Percentiles rank a stretch among this genome's conserved stretches.
These are phyloP conservation scores for Leccinum aurantiacum DNA, from an alignment of 768 basidiomycete genomes.

Conservation along the genomic window DNA sequence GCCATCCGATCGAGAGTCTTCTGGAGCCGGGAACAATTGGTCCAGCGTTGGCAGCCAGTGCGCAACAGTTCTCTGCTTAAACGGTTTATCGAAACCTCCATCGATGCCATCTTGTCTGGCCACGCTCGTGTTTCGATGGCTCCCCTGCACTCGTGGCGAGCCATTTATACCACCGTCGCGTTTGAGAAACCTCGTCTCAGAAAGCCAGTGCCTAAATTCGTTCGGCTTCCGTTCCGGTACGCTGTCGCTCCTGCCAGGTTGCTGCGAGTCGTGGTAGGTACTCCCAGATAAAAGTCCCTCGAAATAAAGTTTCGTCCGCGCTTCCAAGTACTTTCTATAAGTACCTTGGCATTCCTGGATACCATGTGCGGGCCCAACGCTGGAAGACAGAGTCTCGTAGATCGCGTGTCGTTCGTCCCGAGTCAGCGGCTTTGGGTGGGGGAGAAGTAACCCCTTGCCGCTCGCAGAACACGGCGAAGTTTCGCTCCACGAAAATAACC, in stretches of 20 bases:
- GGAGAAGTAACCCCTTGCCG: slow-evolving; percentile 15
- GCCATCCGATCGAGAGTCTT: slow-evolving; percentile 1
- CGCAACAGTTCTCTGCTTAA: slow-evolving; percentile 9
- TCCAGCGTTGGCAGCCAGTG: slow-evolving; percentile 22
- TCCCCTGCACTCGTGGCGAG: slow-evolving; percentile 11
- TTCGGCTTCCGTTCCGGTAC: slow-evolving; percentile 19
- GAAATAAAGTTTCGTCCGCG: slow-evolving; percentile 46
- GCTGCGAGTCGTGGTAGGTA: slow-evolving; percentile 16
- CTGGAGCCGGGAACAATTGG: slow-evolving; percentile 26
- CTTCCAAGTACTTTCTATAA: slow-evolving; percentile 52
- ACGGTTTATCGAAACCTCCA: slow-evolving; percentile 7
- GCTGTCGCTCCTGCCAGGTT: slow-evolving; percentile 6
- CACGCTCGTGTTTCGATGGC: slow-evolving; percentile 16
- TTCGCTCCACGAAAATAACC: slow-evolving; percentile 13
- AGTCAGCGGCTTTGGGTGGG: slow-evolving; percentile 35
- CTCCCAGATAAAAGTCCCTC: slow-evolving; percentile 37
- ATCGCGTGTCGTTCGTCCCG: slow-evolving; percentile 47
- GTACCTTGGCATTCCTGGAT: slow-evolving; percentile 53
- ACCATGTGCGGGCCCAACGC: slow-evolving; percentile 45
- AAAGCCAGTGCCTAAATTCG: slow-evolving; percentile 34
- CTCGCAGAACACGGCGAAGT: slow-evolving; percentile 23
- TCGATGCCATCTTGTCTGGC: slow-evolving; percentile 10
- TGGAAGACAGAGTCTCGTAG: slow-evolving; percentile 51
- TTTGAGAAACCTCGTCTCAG: slow-evolving; percentile 29
- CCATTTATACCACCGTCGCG: slow-evolving; percentile 13